A percentile compares a stretch with the other conserved stretches of the same genome.
phyloP scores from a whole-genome alignment of 352 stramenopile genomes.

The Globisporangium yorkense region DNA sequence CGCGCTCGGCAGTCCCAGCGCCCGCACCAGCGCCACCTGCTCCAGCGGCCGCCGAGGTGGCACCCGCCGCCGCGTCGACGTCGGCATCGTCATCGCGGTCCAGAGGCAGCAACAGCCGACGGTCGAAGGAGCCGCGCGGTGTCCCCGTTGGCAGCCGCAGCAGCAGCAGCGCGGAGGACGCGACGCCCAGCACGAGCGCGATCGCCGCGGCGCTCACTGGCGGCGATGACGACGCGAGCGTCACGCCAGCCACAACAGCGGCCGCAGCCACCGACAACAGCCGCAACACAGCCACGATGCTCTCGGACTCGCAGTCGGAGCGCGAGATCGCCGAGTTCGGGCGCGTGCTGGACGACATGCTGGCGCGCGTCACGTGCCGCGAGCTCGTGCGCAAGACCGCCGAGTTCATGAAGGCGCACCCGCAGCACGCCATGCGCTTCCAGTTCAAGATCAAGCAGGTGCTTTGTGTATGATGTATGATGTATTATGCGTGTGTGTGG shows the following conservation, averaged over 20 bases:
- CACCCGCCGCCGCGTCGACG: background rate
- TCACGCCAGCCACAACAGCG: background rate
- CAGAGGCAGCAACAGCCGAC: background rate
- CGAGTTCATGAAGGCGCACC: slow-evolving; percentile 65
- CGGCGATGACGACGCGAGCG: background rate
- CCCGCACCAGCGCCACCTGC: background rate
- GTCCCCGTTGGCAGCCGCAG: background rate
- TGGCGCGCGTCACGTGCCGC: slow-evolving; percentile 59
- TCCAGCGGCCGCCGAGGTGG: too few relatives aligned
- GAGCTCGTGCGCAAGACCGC: slow-evolving; percentile 73
- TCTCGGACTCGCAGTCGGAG: slow-evolving; percentile 65
- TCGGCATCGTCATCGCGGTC: background rate
- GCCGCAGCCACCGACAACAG: slow-evolving; percentile 3
- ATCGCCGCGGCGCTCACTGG: slow-evolving; percentile 7
- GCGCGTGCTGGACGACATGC: slow-evolving; percentile 61
- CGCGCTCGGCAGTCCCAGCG: background rate
- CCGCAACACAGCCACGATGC: slow-evolving; percentile 20
- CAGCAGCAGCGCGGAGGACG: slow-evolving; percentile 5
- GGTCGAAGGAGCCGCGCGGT: background rate
- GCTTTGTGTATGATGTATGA: slow-evolving; percentile 1
- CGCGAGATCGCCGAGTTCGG: slow-evolving; percentile 74
- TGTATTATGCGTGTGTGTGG: slow-evolving; percentile 3
- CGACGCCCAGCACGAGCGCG: slow-evolving; percentile 1
- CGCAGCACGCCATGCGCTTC: slow-evolving; percentile 69
- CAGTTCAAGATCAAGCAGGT: slow-evolving; percentile 89